Evolutionary conservation across 768 basidiomycete species (phyloP).

Genomic region (Russula sp.): DNA sequence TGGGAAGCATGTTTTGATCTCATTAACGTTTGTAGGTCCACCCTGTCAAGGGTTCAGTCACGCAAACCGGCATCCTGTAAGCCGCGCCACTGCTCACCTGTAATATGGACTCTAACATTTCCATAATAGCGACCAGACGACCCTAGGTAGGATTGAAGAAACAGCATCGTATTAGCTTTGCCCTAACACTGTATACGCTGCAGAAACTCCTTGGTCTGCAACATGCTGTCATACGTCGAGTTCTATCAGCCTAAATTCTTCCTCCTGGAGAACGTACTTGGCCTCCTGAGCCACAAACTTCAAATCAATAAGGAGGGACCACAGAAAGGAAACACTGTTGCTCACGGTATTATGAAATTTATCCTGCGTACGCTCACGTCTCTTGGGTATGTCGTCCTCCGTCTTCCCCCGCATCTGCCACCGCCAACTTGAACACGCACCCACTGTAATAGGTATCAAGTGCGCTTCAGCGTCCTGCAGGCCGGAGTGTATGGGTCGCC

Average conservation of each 20-base stretch:
- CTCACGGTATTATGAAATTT: slow-evolving; percentile 60
- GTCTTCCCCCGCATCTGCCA: background rate
- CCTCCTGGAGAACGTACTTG: slow-evolving; percentile 68
- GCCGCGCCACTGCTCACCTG: slow-evolving; percentile 7
- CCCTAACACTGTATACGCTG: background rate
- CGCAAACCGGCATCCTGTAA: slow-evolving; percentile 57
- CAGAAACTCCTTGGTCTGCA: slow-evolving; percentile 59
- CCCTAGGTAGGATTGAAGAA: slow-evolving; percentile 38
- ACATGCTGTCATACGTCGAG: slow-evolving; percentile 68
- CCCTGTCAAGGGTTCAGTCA: slow-evolving; percentile 70
- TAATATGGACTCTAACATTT: background rate
- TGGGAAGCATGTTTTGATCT: background rate
- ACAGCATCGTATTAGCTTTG: background rate
- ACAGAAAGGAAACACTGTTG: slow-evolving; percentile 36
- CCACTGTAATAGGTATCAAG: slow-evolving; percentile 50
- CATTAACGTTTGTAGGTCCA: slow-evolving; percentile 42
- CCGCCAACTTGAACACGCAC: background rate
- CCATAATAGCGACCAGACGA: slow-evolving; percentile 48
- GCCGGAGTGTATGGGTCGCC: slow-evolving; percentile 69
- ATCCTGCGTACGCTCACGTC: slow-evolving; percentile 52
- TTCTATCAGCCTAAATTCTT: slow-evolving; percentile 57
- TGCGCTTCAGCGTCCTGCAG: slow-evolving; percentile 56
- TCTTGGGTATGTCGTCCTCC: slow-evolving; percentile 46
- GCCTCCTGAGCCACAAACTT: slow-evolving; percentile 49
- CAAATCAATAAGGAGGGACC: slow-evolving; percentile 33